Evolutionary conservation across 306 rosid species (phyloP).

Genomic region (Psophocarpus tetragonolobus): DNA sequence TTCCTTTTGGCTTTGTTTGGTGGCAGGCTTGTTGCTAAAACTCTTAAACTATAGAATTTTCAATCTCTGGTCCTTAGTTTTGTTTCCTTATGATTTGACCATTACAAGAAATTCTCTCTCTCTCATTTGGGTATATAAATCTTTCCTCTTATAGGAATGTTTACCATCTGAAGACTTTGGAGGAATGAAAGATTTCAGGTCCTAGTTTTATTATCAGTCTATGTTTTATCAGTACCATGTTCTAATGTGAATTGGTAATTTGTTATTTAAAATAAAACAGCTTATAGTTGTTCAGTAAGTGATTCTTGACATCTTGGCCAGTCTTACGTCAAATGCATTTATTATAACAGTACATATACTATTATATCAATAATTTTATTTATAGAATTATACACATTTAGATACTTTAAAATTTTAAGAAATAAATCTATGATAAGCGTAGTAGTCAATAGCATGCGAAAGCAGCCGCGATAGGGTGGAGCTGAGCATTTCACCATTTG

Average conservation of each 20-base stretch:
- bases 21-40: background rate
- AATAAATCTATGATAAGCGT: background rate
- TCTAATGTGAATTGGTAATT: background rate
- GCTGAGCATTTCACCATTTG: no score
- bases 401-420: background rate
- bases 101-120: background rate
- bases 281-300: background rate
- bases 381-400: background rate
- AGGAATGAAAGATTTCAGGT: constrained; percentile 9
- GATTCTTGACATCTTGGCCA: background rate
- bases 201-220: background rate
- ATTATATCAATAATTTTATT: background rate
- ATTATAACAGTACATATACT: background rate
- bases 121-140: background rate
- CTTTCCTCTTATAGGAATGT: background rate
- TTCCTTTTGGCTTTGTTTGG: background rate
- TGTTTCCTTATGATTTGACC: background rate
- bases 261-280: background rate
- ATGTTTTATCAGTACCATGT: background rate
- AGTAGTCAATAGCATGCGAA: no score
- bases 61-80: background rate
- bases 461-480: no score
- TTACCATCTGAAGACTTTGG: background rate
- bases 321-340: background rate
- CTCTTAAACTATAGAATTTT: background rate